phyloP scores from a whole-genome alignment of 2,329 filamentous ascomycete genomes.

The Clarireedia paspali region DNA sequence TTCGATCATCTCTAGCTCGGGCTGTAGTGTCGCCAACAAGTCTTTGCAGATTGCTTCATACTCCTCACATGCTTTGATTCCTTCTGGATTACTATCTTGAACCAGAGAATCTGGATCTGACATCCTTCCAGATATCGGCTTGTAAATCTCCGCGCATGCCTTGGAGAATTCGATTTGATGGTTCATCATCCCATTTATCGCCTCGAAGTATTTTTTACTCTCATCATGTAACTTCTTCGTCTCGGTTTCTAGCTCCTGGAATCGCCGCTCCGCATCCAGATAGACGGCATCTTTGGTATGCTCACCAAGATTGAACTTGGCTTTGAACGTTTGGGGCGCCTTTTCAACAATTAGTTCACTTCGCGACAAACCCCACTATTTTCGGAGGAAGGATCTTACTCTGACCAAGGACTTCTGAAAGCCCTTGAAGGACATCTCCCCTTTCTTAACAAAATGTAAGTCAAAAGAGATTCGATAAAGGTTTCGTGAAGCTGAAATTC shows the following conservation, averaged over 20 bases:
- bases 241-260: slow-evolving; percentile 87
- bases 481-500: neutral
- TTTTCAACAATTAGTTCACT: slow-evolving; percentile 25
- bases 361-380: slow-evolving; percentile 18
- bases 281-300: slow-evolving; percentile 93
- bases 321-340: slow-evolving; percentile 88
- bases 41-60: slow-evolving; percentile 89
- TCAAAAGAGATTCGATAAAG: neutral
- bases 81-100: slow-evolving; percentile 81
- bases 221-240: slow-evolving; percentile 97
- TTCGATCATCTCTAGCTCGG: slow-evolving; percentile 97
- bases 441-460: neutral
- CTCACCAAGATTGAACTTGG: slow-evolving; percentile 91
- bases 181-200: slow-evolving; percentile 94
- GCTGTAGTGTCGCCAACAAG: slow-evolving; percentile 77
- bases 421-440: slow-evolving; percentile 88
- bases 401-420: slow-evolving; percentile 84
- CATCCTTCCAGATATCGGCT: slow-evolving; percentile 91
- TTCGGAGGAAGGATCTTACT: slow-evolving; percentile 40
- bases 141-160: slow-evolving; percentile 93
- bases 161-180: slow-evolving; percentile 99
- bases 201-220: slow-evolving; percentile 93
- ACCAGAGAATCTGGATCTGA: slow-evolving; percentile 83
- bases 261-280: slow-evolving; percentile 86
- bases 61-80: slow-evolving; percentile 91